Base-by-base conservation (phyloP, 208 protist species). In the Endotrypanum monterogeii region DNA sequence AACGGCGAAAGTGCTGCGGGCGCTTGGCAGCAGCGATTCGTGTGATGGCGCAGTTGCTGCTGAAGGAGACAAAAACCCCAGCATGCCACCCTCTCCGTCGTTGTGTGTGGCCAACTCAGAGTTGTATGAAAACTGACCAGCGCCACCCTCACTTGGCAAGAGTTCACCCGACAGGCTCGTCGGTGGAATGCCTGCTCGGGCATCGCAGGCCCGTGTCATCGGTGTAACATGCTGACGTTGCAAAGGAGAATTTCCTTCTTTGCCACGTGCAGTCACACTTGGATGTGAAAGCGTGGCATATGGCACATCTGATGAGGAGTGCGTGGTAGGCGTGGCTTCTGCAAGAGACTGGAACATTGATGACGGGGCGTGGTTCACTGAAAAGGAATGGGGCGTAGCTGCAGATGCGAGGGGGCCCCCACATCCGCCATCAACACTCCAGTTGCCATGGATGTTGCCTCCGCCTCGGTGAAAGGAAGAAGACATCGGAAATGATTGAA, bases 271-370 rank as follows among this genome's bases (percentile, higher is more conserved):
- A 16, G 23, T 25, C 11, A 23, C 70, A 18, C 12, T 52, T 16
- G 16, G 28, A 37, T 9, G 20, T 12, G 48, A 52, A 46, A 30
- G 46, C 16, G 25, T 65, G 2, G 30, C 46, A n/a, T 18, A 16
- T 20, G 63, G 46, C 8, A 39, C 73, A 39, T 30, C 58, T 32
- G 39, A 28, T 23, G 23, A n/a, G n/a, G 56, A 69, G 3, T 57
- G 54, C 46, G 75, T 9, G 12, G 46, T 12, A 8, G 66, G 8
- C 16, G 56, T 39, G 16, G 8, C 20, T 23, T 67, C 74, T 32
- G 3, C 25, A 12, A 76, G 70, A 8, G 71, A 71, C 57, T 82
- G 71, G 35, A 82, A 82, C 50, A 82, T 76, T 1, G 70, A 71
- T 1, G 71, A 82, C 16, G 68, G 14, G 12, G 75, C 67, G 35